Percentiles rank a stretch among this genome's conserved stretches.
Conservation (phyloP, 208 protist species). For the Trypanosomatidae sp. region DNA sequence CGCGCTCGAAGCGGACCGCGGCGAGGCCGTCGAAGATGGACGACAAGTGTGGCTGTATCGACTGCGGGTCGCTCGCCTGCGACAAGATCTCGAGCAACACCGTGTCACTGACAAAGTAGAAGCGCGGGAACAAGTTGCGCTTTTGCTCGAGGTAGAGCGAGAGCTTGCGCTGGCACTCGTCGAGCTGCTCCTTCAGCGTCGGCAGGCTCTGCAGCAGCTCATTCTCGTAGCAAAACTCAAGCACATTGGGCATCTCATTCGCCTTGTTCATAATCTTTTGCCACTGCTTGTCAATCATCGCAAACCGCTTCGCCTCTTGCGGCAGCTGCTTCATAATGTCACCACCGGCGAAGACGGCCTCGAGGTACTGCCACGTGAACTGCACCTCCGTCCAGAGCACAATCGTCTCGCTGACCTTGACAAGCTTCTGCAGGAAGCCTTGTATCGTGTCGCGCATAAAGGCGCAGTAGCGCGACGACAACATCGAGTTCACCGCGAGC, state of each 20-base stretch:
- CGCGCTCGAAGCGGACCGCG: slow-evolving; percentile 82
- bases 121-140: slow-evolving; percentile 95
- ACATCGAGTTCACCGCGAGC: slow-evolving; percentile 89
- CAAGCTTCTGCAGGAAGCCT: slow-evolving; percentile 86
- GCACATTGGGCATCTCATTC: slow-evolving; percentile 89
- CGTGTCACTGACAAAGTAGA: slow-evolving; percentile 98
- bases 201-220: slow-evolving; percentile 91
- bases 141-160: slow-evolving; percentile 97
- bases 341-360: slow-evolving; percentile 94
- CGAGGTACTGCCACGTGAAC: slow-evolving; percentile 94
- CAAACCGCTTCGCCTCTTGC: slow-evolving; percentile 94
- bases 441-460: slow-evolving; percentile 90
- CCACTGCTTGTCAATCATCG: slow-evolving; percentile 94
- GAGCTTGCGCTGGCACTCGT: slow-evolving; percentile 96
- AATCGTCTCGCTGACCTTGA: slow-evolving; percentile 88
- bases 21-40: slow-evolving; percentile 91
- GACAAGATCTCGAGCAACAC: slow-evolving; percentile 96
- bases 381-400: slow-evolving; percentile 90
- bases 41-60: slow-evolving; percentile 90
- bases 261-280: slow-evolving; percentile 96
- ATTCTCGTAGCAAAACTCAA: slow-evolving; percentile 95
- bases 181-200: slow-evolving; percentile 92
- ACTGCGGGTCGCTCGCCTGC: slow-evolving; percentile 89
- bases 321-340: slow-evolving; percentile 96
- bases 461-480: slow-evolving; percentile 88